phyloP scores from a whole-genome alignment of 1,139 yeast genomes.

The Taiozyma sp. region DNA sequence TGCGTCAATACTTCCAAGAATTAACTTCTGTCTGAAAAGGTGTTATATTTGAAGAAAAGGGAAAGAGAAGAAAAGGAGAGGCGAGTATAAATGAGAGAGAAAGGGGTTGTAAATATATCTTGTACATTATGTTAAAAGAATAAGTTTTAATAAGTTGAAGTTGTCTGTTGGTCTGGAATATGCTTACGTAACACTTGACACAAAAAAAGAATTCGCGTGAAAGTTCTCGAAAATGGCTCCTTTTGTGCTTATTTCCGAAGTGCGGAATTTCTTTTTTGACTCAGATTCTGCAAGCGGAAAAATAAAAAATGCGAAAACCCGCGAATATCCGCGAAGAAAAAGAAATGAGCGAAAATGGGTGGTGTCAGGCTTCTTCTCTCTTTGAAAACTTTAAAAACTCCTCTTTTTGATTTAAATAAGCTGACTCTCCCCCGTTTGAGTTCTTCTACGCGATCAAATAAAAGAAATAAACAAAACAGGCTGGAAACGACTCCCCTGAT shows the following conservation, averaged over 20 bases:
- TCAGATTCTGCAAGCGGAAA: neutral
- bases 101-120: neutral
- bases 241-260: neutral
- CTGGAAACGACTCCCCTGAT: no score
- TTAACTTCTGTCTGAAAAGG: slow-evolving; percentile 32
- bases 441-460: no score
- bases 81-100: neutral
- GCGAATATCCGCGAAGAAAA: neutral
- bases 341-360: neutral
- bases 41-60: neutral
- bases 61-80: slow-evolving; percentile 1
- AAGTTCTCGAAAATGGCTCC: neutral
- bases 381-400: neutral
- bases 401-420: neutral
- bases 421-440: neutral
- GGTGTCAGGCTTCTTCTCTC: neutral
- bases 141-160: neutral
- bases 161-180: no score
- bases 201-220: neutral
- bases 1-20: slow-evolving; percentile 89
- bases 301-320: neutral
- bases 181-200: neutral
- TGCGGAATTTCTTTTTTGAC: neutral
- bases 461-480: no score
- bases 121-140: neutral